A percentile compares a stretch with the other conserved stretches of the same genome.
phyloP scores from a whole-genome alignment of 306 rosid genomes.

The Acacia crassicarpa region DNA sequence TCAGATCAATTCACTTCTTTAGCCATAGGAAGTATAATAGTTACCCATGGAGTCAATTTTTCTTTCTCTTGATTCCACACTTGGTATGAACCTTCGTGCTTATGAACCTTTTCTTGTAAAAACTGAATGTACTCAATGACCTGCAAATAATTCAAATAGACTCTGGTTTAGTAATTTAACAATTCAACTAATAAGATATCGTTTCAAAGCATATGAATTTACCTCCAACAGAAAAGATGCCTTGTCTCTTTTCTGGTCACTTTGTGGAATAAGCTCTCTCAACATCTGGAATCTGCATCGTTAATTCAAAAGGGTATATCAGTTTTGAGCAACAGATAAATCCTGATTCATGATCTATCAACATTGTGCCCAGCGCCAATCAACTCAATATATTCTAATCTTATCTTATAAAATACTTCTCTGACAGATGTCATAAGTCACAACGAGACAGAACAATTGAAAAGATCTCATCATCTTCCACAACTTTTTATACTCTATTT shows the following conservation, averaged over 20 bases:
- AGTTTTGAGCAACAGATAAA: conserved; percentile 16
- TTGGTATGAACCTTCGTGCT: conserved; percentile 74
- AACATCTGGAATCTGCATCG: conserved; percentile 86
- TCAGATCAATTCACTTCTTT: conserved; percentile 1
- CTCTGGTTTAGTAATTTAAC: conserved; percentile 6
- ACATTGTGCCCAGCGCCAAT: conserved; percentile 8
- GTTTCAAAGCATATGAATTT: conserved; percentile 8
- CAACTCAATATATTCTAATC: neutral
- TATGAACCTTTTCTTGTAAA: conserved; percentile 85
- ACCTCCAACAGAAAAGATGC: conserved; percentile 97
- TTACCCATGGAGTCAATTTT: conserved; percentile 82
- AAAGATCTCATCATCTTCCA: neutral
- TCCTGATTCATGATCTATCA: conserved; percentile 11
- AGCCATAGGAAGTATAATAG: conserved; percentile 17
- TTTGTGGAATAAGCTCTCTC: conserved; percentile 89
- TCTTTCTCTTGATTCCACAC: conserved; percentile 74
- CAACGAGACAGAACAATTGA: neutral
- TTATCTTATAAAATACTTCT: neutral
- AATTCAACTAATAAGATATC: conserved; percentile 3
- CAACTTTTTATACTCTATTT: neutral
- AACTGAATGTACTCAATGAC: conserved; percentile 92
- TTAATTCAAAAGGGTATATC: conserved; percentile 20
- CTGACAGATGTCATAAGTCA: neutral
- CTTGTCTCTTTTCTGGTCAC: conserved; percentile 98
- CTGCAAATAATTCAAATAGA: conserved; percentile 43